A percentile compares a stretch with the other conserved stretches of the same genome.
Evolutionary conservation across 2,329 filamentous ascomycete species (phyloP).

Genomic region (Colletotrichum sp.): DNA sequence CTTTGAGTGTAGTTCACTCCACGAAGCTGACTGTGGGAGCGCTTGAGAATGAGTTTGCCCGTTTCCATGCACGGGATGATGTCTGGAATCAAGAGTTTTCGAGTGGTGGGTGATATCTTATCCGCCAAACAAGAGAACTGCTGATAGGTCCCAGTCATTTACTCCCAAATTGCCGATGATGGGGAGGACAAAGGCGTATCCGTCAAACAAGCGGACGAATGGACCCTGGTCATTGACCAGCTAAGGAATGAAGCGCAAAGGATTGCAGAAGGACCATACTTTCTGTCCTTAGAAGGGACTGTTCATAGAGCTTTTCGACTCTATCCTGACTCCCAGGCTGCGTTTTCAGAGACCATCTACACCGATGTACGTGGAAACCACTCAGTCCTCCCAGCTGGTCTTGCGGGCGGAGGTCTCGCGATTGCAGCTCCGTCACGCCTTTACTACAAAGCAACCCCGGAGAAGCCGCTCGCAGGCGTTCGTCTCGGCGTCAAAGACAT

Average conservation of each 20-base stretch:
- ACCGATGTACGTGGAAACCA: neutral
- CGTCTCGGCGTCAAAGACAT: conserved; percentile 66
- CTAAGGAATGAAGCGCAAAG: neutral
- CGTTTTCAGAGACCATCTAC: conserved; percentile 21
- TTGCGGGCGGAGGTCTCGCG: conserved; percentile 15
- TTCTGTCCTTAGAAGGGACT: neutral
- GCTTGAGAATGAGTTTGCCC: neutral
- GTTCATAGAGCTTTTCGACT: neutral
- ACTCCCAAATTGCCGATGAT: neutral
- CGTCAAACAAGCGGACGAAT: neutral
- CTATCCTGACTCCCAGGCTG: conserved; percentile 26
- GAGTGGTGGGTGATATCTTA: neutral
- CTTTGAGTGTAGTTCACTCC: neutral
- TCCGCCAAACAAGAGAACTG: neutral
- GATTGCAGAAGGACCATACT: neutral
- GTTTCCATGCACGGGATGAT: neutral
- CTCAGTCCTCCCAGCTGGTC: conserved; percentile 9
- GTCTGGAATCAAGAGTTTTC: neutral
- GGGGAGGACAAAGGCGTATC: too few species aligned
- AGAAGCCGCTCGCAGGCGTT: conserved; percentile 55
- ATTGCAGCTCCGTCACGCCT: conserved; percentile 60
- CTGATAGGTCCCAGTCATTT: neutral
- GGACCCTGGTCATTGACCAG: neutral
- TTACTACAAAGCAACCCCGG: conserved; percentile 52
- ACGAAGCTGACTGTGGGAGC: neutral